Evolutionary conservation across 176 grass and related monocot species (phyloP).

Genomic region (Aegilops sharonensis): DNA sequence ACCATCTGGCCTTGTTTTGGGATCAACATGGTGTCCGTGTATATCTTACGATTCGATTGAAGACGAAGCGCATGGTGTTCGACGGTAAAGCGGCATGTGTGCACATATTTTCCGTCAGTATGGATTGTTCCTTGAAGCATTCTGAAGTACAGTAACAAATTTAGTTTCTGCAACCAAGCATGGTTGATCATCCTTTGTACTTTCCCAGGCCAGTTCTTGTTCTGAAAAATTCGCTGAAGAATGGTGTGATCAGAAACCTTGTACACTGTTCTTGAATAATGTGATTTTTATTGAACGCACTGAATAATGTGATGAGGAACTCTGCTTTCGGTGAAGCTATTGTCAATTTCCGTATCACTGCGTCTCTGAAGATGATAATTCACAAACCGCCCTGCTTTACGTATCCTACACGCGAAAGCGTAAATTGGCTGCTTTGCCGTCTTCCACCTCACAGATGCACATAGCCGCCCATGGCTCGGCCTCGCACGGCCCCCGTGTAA

Average conservation of each 20-base stretch:
- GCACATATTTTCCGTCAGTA: neutral
- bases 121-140: conserved; percentile 6
- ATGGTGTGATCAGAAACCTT: neutral
- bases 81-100: neutral
- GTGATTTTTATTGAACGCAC: neutral
- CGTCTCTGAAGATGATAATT: neutral
- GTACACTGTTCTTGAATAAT: neutral
- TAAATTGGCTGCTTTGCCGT: neutral
- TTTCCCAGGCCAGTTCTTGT: neutral
- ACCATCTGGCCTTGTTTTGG: neutral
- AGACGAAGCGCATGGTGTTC: neutral
- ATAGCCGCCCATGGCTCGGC: neutral
- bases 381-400: neutral
- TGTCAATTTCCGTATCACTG: neutral
- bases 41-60: neutral
- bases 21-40: neutral
- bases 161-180: conserved; percentile 4
- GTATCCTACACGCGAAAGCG: conserved; percentile 7
- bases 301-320: neutral
- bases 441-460: conserved; percentile 1
- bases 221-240: neutral
- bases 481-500: neutral
- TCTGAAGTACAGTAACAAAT: neutral
- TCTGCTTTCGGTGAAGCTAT: neutral
- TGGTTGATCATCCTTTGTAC: neutral